Conservation (phyloP, 768 basidiomycete genomes). For the Serendipita sp. region DNA sequence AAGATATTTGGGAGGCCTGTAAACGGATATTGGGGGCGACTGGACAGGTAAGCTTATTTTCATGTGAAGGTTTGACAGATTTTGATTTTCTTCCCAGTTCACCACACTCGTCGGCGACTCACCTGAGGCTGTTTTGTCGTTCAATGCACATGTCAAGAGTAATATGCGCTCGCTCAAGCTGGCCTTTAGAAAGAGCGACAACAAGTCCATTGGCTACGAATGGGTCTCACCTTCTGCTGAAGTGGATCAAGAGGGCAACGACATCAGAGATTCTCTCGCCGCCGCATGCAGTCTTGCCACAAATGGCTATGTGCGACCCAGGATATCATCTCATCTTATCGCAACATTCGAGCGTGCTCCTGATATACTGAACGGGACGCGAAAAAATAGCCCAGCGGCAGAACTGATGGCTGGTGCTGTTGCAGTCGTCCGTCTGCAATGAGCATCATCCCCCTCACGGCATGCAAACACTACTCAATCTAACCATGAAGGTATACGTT, state of each 20-base stretch:
- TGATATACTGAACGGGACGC: background rate
- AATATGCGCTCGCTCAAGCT: slow-evolving; percentile 45
- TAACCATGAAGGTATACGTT: no score
- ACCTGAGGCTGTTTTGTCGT: slow-evolving; percentile 43
- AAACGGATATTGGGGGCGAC: slow-evolving; percentile 37
- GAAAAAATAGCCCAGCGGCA: background rate
- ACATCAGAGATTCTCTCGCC: slow-evolving; percentile 40
- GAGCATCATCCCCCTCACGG: background rate
- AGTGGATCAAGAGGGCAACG: slow-evolving; percentile 69
- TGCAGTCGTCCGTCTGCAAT: slow-evolving; percentile 2
- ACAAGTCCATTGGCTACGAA: slow-evolving; percentile 48
- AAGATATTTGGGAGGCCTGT: slow-evolving; percentile 61
- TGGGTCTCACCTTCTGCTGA: slow-evolving; percentile 74
- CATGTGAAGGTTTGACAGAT: background rate
- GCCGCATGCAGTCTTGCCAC: slow-evolving; percentile 26
- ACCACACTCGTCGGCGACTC: slow-evolving; percentile 67
- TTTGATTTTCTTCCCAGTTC: slow-evolving; percentile 32
- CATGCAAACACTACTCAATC: no score
- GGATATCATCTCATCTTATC: background rate
- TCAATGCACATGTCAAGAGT: slow-evolving; percentile 56
- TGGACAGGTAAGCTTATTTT: slow-evolving; percentile 19
- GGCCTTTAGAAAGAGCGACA: slow-evolving; percentile 14
- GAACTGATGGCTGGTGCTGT: background rate
- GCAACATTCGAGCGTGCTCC: background rate
- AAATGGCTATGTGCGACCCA: slow-evolving; percentile 21